Percentiles rank a stretch among this genome's conserved stretches.
Evolutionary conservation across 352 stramenopile genomes (phyloP).

Genomic region (Pythium sp.): DNA sequence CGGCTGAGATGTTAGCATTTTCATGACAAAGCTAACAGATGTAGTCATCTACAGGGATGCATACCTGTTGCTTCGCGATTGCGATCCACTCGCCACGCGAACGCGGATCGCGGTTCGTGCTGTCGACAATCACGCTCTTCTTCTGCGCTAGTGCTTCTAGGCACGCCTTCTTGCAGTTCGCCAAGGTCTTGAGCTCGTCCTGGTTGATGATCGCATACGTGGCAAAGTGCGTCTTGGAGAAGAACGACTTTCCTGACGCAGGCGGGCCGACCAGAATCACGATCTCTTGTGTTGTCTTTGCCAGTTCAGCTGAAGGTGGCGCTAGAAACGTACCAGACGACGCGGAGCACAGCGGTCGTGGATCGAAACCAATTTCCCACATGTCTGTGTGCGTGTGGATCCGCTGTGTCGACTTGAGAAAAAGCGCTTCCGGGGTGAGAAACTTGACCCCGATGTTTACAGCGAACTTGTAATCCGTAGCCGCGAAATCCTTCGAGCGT

Average conservation of each 20-base stretch:
- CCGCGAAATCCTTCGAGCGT: constrained; percentile 78
- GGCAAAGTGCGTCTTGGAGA: constrained; percentile 38
- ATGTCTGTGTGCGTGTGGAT: constrained; percentile 66
- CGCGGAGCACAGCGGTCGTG: constrained; percentile 30
- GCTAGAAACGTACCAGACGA: constrained; percentile 31
- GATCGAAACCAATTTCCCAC: constrained; percentile 79
- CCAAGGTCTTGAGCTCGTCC: constrained; percentile 78
- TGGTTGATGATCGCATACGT: constrained; percentile 79
- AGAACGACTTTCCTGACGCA: constrained; percentile 74
- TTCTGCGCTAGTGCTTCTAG: constrained; percentile 47
- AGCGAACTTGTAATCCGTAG: constrained; percentile 88
- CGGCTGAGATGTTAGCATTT: not conserved
- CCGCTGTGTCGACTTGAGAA: constrained; percentile 64
- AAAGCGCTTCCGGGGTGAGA: constrained; percentile 81
- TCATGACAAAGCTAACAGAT: not conserved
- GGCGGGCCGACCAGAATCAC: constrained; percentile 70
- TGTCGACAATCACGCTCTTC: constrained; percentile 84
- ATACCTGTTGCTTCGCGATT: constrained; percentile 63
- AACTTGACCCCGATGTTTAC: constrained; percentile 82
- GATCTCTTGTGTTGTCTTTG: constrained; percentile 50
- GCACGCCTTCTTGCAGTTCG: constrained; percentile 72
- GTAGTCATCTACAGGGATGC: not conserved
- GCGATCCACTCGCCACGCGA: constrained; percentile 69
- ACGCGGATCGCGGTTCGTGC: constrained; percentile 73
- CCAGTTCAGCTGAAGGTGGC: constrained; percentile 22